Conservation (phyloP, 176 grass and related monocot genomes). For the Raddia guianensis region DNA sequence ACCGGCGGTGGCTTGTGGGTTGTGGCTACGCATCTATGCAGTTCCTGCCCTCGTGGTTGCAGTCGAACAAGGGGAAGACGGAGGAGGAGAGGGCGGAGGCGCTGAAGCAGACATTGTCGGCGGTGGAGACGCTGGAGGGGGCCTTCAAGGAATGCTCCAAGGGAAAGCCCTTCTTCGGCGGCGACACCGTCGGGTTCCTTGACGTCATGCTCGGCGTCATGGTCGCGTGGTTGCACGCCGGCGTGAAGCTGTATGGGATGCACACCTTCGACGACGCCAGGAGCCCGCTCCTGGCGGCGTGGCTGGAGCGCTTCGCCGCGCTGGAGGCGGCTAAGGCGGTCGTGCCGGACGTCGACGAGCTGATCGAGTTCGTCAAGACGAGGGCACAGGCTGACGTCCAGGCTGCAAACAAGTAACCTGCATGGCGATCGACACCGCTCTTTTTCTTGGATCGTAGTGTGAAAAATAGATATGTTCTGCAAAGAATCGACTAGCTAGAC, state of each 20-base stretch:
- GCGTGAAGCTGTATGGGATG: conserved; percentile 11
- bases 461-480: too few relatives aligned
- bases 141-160: conserved; percentile 36
- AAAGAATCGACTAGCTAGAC: too few relatives aligned
- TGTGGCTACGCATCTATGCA: background rate
- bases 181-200: conserved; percentile 44
- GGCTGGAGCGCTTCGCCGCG: conserved; percentile 38
- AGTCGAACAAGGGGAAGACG: background rate
- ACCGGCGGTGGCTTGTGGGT: too few relatives aligned
- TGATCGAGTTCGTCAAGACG: conserved; percentile 25
- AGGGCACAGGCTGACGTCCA: background rate
- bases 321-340: conserved; percentile 27
- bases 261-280: conserved; percentile 29
- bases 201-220: conserved; percentile 44
- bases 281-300: conserved; percentile 40
- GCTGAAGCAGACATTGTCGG: background rate
- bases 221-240: conserved; percentile 5
- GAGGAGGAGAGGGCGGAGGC: conserved; percentile 32
- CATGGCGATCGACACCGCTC: too few relatives aligned
- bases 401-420: background rate
- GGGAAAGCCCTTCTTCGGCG: conserved; percentile 53
- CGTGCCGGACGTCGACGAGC: background rate
- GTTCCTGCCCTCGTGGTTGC: background rate
- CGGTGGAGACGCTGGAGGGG: conserved; percentile 41
- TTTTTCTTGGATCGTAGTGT: too few relatives aligned